Conservation (phyloP, 2,329 filamentous ascomycete genomes). For the Arthroderma sp. region DNA sequence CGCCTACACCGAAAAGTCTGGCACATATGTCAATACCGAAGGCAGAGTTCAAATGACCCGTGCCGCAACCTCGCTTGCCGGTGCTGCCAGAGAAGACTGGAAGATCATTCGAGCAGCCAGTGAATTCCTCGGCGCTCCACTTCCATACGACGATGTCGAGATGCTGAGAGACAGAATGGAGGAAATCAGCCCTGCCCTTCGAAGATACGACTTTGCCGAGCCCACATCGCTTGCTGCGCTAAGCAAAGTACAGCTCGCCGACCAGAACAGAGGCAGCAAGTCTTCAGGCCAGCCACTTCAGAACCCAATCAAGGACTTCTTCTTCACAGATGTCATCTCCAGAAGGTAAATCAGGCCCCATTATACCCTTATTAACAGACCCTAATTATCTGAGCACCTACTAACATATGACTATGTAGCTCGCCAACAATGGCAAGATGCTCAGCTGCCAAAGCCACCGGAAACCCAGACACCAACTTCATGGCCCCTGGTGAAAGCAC, state of each 20-base stretch:
- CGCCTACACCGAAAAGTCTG: slow-evolving; percentile 93
- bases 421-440: slow-evolving; percentile 97
- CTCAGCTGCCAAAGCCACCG: slow-evolving; percentile 77
- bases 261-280: slow-evolving; percentile 84
- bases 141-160: slow-evolving; percentile 89
- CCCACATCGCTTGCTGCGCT: slow-evolving; percentile 58
- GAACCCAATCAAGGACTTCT: slow-evolving; percentile 89
- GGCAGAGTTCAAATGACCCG: slow-evolving; percentile 90
- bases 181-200: slow-evolving; percentile 81
- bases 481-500: slow-evolving; percentile 53
- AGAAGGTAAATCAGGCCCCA: slow-evolving; percentile 55
- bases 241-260: slow-evolving; percentile 88
- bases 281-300: slow-evolving; percentile 60
- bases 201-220: slow-evolving; percentile 84
- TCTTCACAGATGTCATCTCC: slow-evolving; percentile 93
- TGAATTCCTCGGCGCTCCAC: slow-evolving; percentile 75
- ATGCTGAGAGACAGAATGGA: slow-evolving; percentile 83
- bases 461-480: slow-evolving; percentile 65
- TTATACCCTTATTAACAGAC: slow-evolving; percentile 9
- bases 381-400: background rate
- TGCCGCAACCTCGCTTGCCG: slow-evolving; percentile 74
- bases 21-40: slow-evolving; percentile 95
- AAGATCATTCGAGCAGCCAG: slow-evolving; percentile 91
- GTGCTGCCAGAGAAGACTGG: slow-evolving; percentile 90
- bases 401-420: slow-evolving; percentile 34